These are phyloP conservation scores for Yamagishiella unicocca DNA, from an alignment of 139 green algal species.

Conservation along the genomic window DNA sequence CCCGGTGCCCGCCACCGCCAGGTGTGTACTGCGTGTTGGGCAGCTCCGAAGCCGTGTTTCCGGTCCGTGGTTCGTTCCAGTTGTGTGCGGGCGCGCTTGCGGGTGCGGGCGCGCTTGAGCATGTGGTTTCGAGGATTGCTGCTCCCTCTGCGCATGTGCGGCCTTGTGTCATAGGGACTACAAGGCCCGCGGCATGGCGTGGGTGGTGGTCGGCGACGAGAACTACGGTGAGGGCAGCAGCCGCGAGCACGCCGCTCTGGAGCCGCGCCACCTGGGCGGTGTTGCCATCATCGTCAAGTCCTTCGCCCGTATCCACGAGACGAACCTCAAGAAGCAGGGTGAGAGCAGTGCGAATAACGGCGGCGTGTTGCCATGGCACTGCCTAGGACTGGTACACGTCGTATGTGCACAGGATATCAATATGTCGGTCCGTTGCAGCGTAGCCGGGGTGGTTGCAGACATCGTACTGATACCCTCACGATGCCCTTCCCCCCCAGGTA, in stretches of 20 bases:
- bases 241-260: conserved; percentile 94
- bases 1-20: conserved; percentile 69
- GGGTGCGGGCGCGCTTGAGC: too few relatives aligned
- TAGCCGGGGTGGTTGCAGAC: too few relatives aligned
- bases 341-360: too few relatives aligned
- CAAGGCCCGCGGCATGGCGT: conserved; percentile 85
- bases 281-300: conserved; percentile 93
- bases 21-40: conserved; percentile 21
- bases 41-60: not conserved
- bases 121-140: too few relatives aligned
- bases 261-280: conserved; percentile 94
- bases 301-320: conserved; percentile 98
- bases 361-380: not conserved
- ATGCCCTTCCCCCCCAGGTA: conserved; percentile 63
- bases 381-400: too few relatives aligned
- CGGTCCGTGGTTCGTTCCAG: not conserved
- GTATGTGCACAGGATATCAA: too few relatives aligned
- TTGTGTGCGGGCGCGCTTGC: too few relatives aligned
- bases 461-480: not conserved
- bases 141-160: not conserved
- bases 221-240: conserved; percentile 94
- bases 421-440: too few relatives aligned
- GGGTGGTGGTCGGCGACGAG: conserved; percentile 94
- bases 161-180: conserved; percentile 71
- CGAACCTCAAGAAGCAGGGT: conserved; percentile 97